Evolutionary conservation across 768 basidiomycete genomes (phyloP).

Genomic region (Tricholoma hemisulphureum): DNA sequence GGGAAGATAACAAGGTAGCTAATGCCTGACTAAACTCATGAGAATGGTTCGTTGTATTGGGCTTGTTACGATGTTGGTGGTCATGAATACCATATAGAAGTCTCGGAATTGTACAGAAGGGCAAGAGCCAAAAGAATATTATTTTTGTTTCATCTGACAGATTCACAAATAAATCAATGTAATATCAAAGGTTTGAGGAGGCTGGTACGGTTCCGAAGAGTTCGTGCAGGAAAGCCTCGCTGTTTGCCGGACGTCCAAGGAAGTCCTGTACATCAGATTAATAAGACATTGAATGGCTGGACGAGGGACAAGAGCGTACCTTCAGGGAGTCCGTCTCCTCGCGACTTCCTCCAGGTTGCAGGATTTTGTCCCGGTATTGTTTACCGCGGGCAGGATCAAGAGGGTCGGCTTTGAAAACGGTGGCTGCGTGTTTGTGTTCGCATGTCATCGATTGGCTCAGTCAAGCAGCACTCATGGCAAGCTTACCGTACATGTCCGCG

Average conservation of each 20-base stretch:
- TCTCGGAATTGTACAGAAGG: neutral
- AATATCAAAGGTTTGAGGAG: slow-evolving; percentile 25
- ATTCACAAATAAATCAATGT: neutral
- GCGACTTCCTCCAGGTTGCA: slow-evolving; percentile 70
- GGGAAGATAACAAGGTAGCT: slow-evolving; percentile 33
- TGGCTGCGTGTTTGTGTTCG: slow-evolving; percentile 35
- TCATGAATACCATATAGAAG: too few species aligned
- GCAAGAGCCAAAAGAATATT: too few species aligned
- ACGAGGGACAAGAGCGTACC: slow-evolving; percentile 33
- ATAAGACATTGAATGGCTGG: neutral
- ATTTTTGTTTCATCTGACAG: too few species aligned
- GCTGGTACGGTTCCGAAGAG: slow-evolving; percentile 50
- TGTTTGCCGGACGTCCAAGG: slow-evolving; percentile 72
- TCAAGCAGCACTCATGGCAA: neutral
- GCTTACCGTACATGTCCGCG: slow-evolving; percentile 54
- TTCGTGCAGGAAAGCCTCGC: slow-evolving; percentile 70
- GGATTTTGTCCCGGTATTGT: slow-evolving; percentile 73
- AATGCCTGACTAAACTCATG: slow-evolving; percentile 9
- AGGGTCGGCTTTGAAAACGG: slow-evolving; percentile 80
- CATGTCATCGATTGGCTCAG: neutral
- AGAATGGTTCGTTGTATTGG: too few species aligned
- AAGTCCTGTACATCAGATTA: slow-evolving; percentile 51
- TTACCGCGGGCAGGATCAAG: slow-evolving; percentile 65
- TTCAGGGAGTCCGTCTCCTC: slow-evolving; percentile 81
- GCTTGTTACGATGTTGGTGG: too few species aligned